Evolutionary conservation across 345 rosid species (phyloP), one percentile per base, ranked within the genome.

Genomic region (Trapa incisa): DNA sequence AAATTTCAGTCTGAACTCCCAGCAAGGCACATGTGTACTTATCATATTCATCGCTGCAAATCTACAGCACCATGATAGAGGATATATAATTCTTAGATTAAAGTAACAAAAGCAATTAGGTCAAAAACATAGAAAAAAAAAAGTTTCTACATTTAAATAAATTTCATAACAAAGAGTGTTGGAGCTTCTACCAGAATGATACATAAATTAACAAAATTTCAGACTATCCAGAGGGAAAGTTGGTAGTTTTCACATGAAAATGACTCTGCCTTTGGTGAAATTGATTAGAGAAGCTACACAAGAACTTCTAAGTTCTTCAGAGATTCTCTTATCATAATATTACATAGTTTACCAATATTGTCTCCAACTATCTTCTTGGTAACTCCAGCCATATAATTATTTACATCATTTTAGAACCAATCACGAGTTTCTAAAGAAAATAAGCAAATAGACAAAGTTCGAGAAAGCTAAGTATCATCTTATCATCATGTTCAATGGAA

Each of bases 21-120:
- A 95, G 81, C 73, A 89, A 78, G 76, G 84, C 57, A 76, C 92
- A 84, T 6, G 91, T 85, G 75, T 67, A 82, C 69, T 82, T 86
- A 79, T 88, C 91, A 56, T 95, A 95, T 83, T 95, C 99, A 69
- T 82, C 90, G 43, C 75, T 79, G 83, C 98, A 95, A 56, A 95
- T 85, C 99, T 95, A 72, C 48, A 50, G 36, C 73, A 81, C 71
- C 71, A 65, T 65, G 29, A 64, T 57, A 67, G 45, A 42, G 66
- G 69, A 64, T 2, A 38, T 13, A 61, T 13, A 8, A 47, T 50
- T 35, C 43, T 9, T 42, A 22, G 37, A 42, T 65, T 41, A 14
- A 43, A 39, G 1, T 54, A 9, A 16, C 63, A 32, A 22, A 57
- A 22, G 29, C 29, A n/a, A n/a, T n/a, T 22, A 22, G 29, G 29